Evolutionary conservation across 495 filamentous ascomycete species (phyloP), one percentile per base, ranked within the genome.

Genomic region (Neurospora sp.): DNA sequence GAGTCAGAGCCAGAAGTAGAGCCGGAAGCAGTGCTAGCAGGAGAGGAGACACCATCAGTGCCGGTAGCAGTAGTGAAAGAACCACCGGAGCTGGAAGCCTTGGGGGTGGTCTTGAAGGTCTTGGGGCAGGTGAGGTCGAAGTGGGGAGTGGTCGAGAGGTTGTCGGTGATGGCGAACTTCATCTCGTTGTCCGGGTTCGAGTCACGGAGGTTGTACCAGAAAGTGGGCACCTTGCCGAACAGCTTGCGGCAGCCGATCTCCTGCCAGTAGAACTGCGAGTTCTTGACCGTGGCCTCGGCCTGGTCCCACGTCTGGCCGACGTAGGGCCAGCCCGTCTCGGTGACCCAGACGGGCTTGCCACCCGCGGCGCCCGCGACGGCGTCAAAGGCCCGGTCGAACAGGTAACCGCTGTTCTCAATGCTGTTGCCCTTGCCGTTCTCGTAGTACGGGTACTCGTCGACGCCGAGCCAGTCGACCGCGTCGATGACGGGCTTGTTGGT

Each of bases 221-320:
- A 94, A 72, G 89, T 91, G 81, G 90, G 91, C 80, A 82, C 83
- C 75, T 88, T 86, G 78, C 86, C 88, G 78, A 93, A 90, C 71
- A 93, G 85, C 77, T 80, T 79, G 72, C 82, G 84, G 88, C 92
- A 94, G 70, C 87, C 90, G 70, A 93, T 86, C 77, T 91, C 83
- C 70, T 92, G 82, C 91, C 91, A 94, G 85, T 89, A 94, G 76
- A 83, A 86, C 86, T 91, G 83, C 71, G 91, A 91, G 81, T 93
- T 93, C 62, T 81, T 82, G 31, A 82, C 73, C 73, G 84, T 89
- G 69, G 91, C 83, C 3, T 87, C 86, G 73, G 89, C 91, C 73
- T 87, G 76, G 78, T 87, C 87, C 82, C 87, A 82, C 38, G 70
- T 76, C 10, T 77, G 79, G 44, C 86, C 86, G 20, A 75, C 73